phyloP scores from a whole-genome alignment of 495 filamentous ascomycete genomes.

The Neurospora sublineolata region DNA sequence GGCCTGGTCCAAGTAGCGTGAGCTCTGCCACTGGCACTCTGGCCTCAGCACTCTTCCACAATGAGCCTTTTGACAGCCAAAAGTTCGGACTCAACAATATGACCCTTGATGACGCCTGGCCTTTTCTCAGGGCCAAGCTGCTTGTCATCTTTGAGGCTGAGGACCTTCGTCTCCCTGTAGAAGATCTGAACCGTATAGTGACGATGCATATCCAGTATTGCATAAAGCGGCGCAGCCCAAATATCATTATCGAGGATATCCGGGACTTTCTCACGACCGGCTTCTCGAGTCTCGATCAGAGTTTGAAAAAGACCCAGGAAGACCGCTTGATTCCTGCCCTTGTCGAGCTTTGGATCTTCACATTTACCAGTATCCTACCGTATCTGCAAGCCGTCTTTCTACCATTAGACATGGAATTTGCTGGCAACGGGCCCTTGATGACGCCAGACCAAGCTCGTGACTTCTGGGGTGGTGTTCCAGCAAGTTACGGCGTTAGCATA shows the following conservation, averaged over 20 bases:
- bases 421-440: slow-evolving; percentile 70
- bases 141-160: slow-evolving; percentile 89
- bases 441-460: slow-evolving; percentile 63
- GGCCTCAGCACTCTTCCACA: slow-evolving; percentile 27
- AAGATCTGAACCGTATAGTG: slow-evolving; percentile 88
- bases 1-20: slow-evolving; percentile 42
- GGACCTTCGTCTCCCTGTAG: slow-evolving; percentile 76
- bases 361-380: slow-evolving; percentile 79
- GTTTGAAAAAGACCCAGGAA: slow-evolving; percentile 62
- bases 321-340: slow-evolving; percentile 75
- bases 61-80: slow-evolving; percentile 35
- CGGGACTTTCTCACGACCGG: slow-evolving; percentile 69
- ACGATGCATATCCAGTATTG: slow-evolving; percentile 67
- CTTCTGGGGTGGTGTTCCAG: slow-evolving; percentile 65
- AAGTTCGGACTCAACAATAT: slow-evolving; percentile 69
- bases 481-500: slow-evolving; percentile 19
- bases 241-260: slow-evolving; percentile 65
- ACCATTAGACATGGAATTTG: slow-evolving; percentile 88
- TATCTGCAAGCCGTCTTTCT: slow-evolving; percentile 96
- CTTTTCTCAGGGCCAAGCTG: slow-evolving; percentile 80
- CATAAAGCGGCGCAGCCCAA: slow-evolving; percentile 53
- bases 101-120: slow-evolving; percentile 88
- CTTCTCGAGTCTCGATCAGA: slow-evolving; percentile 76
- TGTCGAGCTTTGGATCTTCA: slow-evolving; percentile 86
- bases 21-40: slow-evolving; percentile 26